Evolutionary conservation across 2,329 filamentous ascomycete species (phyloP).

Genomic region (Grosmannia huntii): DNA sequence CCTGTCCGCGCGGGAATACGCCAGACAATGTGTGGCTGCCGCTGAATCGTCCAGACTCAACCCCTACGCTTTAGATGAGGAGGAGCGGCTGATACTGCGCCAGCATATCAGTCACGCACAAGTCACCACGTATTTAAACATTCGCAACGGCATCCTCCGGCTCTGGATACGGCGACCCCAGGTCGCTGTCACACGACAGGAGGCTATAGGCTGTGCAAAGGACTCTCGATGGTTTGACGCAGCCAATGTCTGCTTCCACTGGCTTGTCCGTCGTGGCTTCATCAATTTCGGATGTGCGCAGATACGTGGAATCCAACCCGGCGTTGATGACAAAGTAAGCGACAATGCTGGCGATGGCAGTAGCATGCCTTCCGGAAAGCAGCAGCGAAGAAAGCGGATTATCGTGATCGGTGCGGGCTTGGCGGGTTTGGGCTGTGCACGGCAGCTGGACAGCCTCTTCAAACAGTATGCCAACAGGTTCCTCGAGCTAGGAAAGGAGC

Average conservation of each 20-base stretch:
- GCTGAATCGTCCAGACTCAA: constrained; percentile 83
- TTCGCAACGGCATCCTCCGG: constrained; percentile 84
- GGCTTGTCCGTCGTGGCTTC: constrained; percentile 81
- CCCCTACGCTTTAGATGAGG: constrained; percentile 73
- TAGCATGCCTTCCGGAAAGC: background rate
- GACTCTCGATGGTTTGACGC: constrained; percentile 81
- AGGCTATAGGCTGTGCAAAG: constrained; percentile 82
- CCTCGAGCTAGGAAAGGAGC: constrained; percentile 49
- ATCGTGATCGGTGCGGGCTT: constrained; percentile 90
- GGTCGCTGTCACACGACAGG: constrained; percentile 65
- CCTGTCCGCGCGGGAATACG: constrained; percentile 64
- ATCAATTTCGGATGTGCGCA: constrained; percentile 94
- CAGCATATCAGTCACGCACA: constrained; percentile 76
- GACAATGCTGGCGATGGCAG: background rate
- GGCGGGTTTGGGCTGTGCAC: constrained; percentile 80
- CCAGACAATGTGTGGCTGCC: constrained; percentile 79
- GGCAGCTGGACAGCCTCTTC: constrained; percentile 80
- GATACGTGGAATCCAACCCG: background rate
- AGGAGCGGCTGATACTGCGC: constrained; percentile 71
- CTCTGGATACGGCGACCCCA: constrained; percentile 83
- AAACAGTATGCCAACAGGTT: constrained; percentile 63
- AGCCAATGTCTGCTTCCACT: constrained; percentile 80
- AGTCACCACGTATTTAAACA: constrained; percentile 91
- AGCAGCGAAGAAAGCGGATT: constrained; percentile 50
- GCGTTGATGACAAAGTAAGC: background rate